Evolutionary conservation across 106 monocot genomes (phyloP), one percentile per base, ranked within the genome.

Genomic region (Iris macrosiphon): DNA sequence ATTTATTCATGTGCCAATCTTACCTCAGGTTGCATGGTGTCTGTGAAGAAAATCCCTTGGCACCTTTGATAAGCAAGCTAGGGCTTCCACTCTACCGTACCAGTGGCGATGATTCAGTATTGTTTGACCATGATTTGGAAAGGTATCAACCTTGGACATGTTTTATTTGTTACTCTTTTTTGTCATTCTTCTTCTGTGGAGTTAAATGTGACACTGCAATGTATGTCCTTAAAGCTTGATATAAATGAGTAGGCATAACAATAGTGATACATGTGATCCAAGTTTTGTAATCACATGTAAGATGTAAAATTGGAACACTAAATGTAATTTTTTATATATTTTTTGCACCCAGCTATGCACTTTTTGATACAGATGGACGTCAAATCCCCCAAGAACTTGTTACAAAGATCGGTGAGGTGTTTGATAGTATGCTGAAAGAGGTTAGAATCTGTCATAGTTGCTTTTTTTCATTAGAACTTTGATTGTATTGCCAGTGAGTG

Each of bases 71-170:
- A 39, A 67, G 86, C 32, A 77, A 91, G 71, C 66, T 99, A 38
- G 91, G 91, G 18, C 78, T 99, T 45, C 98, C 90, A 19, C 78
- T 99, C 1, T 91, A 99, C 53, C 87, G 81, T 15, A 99, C 98
- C 17, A 91, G 91, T 63, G 98, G 98, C 52, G 98, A 99, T 52
- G 51, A 99, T 54, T 99, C 98, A 20, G 90, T 99, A 25, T 52
- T 99, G 49, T 99, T 80, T 77, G 98, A 99, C 77, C 98, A 99
- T 75, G 98, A 99, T 43, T 55, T 99, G 15, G 91, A 91, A 64
- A 99, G 98, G 91, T 99, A 72, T 29, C 20, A 31, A 8, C 10
- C 22, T 34, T 55, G 15, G 12, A 22, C 13, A 22, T 20, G 24
- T 50, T 9, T 13, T 13, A 47, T 22, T 33, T 23, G 1, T 42